phyloP scores from a whole-genome alignment of 2,329 filamentous ascomycete species.

The Fusarium irregulare region DNA sequence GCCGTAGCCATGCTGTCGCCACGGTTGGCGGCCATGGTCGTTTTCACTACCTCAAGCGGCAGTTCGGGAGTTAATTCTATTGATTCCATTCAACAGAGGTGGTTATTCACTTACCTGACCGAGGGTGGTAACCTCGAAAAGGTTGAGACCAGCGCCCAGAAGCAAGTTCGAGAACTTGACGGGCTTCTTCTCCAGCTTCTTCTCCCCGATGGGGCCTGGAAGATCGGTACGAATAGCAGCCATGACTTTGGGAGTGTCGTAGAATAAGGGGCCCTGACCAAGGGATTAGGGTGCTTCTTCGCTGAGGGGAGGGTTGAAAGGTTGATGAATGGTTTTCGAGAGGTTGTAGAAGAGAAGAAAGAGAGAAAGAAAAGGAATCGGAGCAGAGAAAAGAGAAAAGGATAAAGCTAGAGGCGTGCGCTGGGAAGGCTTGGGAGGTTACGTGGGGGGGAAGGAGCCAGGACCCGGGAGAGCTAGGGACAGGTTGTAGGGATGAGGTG shows the following conservation, averaged over 20 bases:
- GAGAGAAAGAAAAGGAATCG: slow-evolving; percentile 12
- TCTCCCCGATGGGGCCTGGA: slow-evolving; percentile 61
- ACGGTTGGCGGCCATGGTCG: slow-evolving; percentile 98
- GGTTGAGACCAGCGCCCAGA: slow-evolving; percentile 90
- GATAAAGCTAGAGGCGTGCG: slow-evolving; percentile 42
- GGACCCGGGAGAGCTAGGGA: slow-evolving; percentile 20
- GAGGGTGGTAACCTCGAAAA: slow-evolving; percentile 84
- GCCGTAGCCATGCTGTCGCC: slow-evolving; percentile 85
- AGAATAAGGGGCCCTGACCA: slow-evolving; percentile 88
- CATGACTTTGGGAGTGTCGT: slow-evolving; percentile 68
- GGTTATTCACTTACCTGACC: slow-evolving; percentile 56
- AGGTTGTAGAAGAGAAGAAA: slow-evolving; percentile 32
- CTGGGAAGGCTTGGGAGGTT: slow-evolving; percentile 25
- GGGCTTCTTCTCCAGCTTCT: slow-evolving; percentile 93
- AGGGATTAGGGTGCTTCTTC: slow-evolving; percentile 93
- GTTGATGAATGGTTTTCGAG: slow-evolving; percentile 16
- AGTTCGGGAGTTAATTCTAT: neutral
- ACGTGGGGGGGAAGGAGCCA: slow-evolving; percentile 26
- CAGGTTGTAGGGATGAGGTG: neutral
- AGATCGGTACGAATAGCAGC: slow-evolving; percentile 69
- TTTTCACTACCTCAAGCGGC: slow-evolving; percentile 99
- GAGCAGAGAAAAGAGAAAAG: slow-evolving; percentile 19
- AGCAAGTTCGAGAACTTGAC: slow-evolving; percentile 99
- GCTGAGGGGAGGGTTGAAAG: slow-evolving; percentile 56
- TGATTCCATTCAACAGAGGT: neutral